Percentiles rank a stretch among this genome's conserved stretches.
Evolutionary conservation across 345 rosid genomes (phyloP).

Genomic region (Boechera stricta): DNA sequence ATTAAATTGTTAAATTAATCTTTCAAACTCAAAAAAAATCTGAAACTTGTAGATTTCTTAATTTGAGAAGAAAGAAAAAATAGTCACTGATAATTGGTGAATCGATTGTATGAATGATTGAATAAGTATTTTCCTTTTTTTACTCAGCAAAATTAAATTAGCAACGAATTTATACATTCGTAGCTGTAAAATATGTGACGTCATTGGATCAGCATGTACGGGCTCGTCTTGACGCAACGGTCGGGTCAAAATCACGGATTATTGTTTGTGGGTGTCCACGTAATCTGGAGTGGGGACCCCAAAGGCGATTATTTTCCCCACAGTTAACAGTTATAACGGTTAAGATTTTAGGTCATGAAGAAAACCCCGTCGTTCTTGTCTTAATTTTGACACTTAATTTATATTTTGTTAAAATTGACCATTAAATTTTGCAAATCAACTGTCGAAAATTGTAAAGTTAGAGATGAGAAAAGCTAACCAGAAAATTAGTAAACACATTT

Average conservation of each 20-base stretch:
- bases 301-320: neutral
- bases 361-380: slow-evolving; percentile 7
- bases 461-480: slow-evolving; percentile 1
- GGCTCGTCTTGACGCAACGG: slow-evolving; percentile 36
- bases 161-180: neutral
- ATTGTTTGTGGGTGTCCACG: slow-evolving; percentile 35
- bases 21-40: neutral
- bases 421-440: neutral
- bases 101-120: neutral
- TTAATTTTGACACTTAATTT: slow-evolving; percentile 11
- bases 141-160: neutral
- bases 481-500: slow-evolving; percentile 8
- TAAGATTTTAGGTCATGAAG: slow-evolving; percentile 17
- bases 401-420: neutral
- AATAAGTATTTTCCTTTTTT: neutral
- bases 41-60: neutral
- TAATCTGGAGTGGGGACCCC: slow-evolving; percentile 33
- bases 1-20: neutral
- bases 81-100: neutral
- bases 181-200: slow-evolving; percentile 8
- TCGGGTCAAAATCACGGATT: slow-evolving; percentile 45
- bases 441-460: neutral
- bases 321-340: slow-evolving; percentile 43
- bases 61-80: neutral
- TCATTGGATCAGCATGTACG: slow-evolving; percentile 19